Evolutionary conservation across 352 stramenopile species (phyloP).

Genomic region (Globisporangium abappressorium): DNA sequence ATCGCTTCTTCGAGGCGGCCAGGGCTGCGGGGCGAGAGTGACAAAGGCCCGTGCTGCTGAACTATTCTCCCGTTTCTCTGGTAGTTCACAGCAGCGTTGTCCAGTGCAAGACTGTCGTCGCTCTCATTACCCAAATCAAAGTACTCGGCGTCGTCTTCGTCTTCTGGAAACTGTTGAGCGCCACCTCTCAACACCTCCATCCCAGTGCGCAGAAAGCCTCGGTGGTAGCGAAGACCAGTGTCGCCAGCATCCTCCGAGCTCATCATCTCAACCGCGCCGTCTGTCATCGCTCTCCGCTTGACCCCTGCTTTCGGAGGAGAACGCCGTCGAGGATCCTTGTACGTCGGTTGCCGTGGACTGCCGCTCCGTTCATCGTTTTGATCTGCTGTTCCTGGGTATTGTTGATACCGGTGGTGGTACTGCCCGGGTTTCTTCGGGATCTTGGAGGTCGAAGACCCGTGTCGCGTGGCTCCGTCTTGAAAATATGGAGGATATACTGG

Average conservation of each 20-base stretch:
- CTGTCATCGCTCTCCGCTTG: not conserved
- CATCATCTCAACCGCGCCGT: not conserved
- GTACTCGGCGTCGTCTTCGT: constrained; percentile 15
- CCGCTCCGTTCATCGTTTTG: constrained; percentile 31
- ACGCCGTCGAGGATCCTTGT: constrained; percentile 6
- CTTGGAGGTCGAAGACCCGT: constrained; percentile 9
- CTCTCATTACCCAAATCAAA: not conserved
- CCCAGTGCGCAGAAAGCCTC: constrained; percentile 51
- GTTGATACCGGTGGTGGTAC: not conserved
- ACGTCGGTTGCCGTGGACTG: constrained; percentile 4
- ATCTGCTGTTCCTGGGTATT: constrained; percentile 18
- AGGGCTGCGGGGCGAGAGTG: constrained; percentile 23
- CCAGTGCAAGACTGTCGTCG: constrained; percentile 3
- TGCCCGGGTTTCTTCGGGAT: constrained; percentile 9
- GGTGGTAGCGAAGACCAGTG: constrained; percentile 33
- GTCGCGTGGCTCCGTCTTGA: constrained; percentile 5
- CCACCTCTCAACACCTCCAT: constrained; percentile 53
- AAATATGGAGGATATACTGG: constrained; percentile 56
- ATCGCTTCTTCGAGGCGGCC: constrained; percentile 35
- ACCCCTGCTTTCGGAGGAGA: constrained; percentile 1
- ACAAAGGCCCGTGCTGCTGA: not conserved
- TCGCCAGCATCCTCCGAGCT: constrained; percentile 1
- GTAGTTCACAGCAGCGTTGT: not conserved
- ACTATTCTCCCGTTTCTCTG: not conserved
- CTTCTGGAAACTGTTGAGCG: constrained; percentile 6